Evolutionary conservation across 257 asterid species (phyloP), one percentile per base, ranked within the genome.

Genomic region (Verbascum thapsus): DNA sequence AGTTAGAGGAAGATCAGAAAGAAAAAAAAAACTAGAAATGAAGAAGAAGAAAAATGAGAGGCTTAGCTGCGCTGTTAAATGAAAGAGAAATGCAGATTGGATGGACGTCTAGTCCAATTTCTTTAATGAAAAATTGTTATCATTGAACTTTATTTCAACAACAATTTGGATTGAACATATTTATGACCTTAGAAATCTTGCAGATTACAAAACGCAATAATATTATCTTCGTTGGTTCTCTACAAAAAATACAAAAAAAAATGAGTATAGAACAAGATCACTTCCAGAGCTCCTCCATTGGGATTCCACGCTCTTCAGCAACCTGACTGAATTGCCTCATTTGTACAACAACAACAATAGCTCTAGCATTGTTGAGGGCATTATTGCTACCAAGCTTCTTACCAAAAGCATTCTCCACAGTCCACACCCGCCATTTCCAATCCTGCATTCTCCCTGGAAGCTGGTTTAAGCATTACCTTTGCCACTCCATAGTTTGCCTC

Each of bases 231-330:
- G 39, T 59, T 18, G 57, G 7, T 7, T 71, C 64, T 53, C 80
- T 66, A 68, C 74, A 58, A 40, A n/a, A 49, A 30, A 26, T 10
- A 12, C n/a, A 9, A 57, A 2, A 26, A 6, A 45, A 66, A 11
- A 53, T 20, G 34, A 10, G 12, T 18, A 45, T 17, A 15, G n/a
- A n/a, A n/a, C n/a, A n/a, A 38, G 5, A 37, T 85, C 88, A 92
- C 78, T 92, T 92, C 99, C 99, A 92, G 56, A 89, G 73, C 63
- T 92, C 95, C 70, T 89, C 96, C 97, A 92, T 89, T 0, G 97
- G 97, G 64, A 92, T 89, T 26, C 99, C 97, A n/a, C 99, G 94
- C 42, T 82, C 75, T 68, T 82, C 76, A 7, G 99, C 89, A 0
- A 92, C 99, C 62, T 92, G 94, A 1, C 95, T 77, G 74, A 92